Conservation (phyloP, 2,329 filamentous ascomycete genomes). For the Sphaerostilbella broomeana region DNA sequence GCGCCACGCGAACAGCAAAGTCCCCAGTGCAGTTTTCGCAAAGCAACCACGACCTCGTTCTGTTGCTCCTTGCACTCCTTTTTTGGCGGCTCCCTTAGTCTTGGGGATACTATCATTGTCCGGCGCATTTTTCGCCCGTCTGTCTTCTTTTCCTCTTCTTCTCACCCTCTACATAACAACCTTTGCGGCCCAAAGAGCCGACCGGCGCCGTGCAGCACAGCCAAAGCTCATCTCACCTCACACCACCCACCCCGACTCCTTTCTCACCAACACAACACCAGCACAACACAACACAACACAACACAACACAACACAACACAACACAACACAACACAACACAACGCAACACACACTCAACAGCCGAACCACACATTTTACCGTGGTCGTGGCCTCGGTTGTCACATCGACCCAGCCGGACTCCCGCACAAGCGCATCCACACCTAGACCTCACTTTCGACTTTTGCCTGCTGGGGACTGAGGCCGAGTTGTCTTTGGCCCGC, state of each 20-base stretch:
- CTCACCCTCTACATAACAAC: too few species aligned
- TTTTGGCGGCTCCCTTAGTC: slow-evolving; percentile 2
- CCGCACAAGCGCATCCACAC: too few species aligned
- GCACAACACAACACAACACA: too few species aligned
- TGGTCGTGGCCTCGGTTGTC: neutral
- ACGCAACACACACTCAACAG: neutral
- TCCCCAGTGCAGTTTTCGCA: slow-evolving; percentile 3
- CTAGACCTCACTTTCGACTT: slow-evolving; percentile 1
- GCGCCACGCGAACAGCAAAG: slow-evolving; percentile 9
- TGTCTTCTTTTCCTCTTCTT: neutral
- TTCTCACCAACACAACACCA: too few species aligned
- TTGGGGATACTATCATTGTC: slow-evolving; percentile 2
- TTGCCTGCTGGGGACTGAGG: slow-evolving; percentile 3
- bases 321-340: neutral
- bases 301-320: too few species aligned
- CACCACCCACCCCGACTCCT: too few species aligned
- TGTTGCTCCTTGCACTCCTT: slow-evolving; percentile 7
- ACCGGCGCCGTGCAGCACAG: too few species aligned
- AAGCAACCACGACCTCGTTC: slow-evolving; percentile 3
- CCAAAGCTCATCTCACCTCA: too few species aligned
- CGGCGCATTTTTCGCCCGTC: neutral
- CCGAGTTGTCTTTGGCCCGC: slow-evolving; percentile 7
- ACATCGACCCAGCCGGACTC: neutral
- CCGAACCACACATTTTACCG: neutral
- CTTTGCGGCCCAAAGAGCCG: too few species aligned